A percentile compares a stretch with the other conserved stretches of the same genome.
phyloP scores from a whole-genome alignment of 495 filamentous ascomycete species.

The Neurospora tetrasperma region DNA sequence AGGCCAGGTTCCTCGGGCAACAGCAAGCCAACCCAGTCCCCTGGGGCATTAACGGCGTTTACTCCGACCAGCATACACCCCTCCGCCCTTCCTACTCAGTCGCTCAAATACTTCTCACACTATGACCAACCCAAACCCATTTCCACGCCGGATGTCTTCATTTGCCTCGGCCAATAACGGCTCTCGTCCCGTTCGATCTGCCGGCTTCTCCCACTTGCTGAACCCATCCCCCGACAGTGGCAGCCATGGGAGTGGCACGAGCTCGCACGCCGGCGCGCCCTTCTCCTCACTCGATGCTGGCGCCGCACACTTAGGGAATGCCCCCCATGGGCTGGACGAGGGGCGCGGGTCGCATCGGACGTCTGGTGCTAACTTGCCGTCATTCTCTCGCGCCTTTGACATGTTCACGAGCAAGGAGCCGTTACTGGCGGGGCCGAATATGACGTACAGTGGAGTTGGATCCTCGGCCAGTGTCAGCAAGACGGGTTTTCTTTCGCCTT shows the following conservation, averaged over 20 bases:
- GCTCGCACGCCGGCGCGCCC: conserved; percentile 21
- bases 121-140: neutral
- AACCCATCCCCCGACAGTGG: conserved; percentile 38
- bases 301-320: conserved; percentile 15
- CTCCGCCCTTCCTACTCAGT: neutral
- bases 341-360: conserved; percentile 17
- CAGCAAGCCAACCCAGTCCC: neutral
- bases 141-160: conserved; percentile 47
- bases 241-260: conserved; percentile 27
- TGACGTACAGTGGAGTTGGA: conserved; percentile 6
- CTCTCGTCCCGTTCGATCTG: conserved; percentile 38
- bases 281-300: conserved; percentile 8
- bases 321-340: conserved; percentile 20
- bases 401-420: conserved; percentile 28
- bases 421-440: conserved; percentile 17
- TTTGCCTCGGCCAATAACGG: conserved; percentile 42
- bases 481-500: conserved; percentile 58
- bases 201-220: conserved; percentile 52
- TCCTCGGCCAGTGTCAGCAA: conserved; percentile 17
- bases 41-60: neutral
- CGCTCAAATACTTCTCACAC: neutral
- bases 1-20: neutral
- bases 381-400: conserved; percentile 54
- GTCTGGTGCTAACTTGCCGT: conserved; percentile 28
- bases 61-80: neutral